Percentiles rank a stretch among this genome's conserved stretches.
Conservation (phyloP, 2,329 filamentous ascomycete species). For the Aspergillus latus region DNA sequence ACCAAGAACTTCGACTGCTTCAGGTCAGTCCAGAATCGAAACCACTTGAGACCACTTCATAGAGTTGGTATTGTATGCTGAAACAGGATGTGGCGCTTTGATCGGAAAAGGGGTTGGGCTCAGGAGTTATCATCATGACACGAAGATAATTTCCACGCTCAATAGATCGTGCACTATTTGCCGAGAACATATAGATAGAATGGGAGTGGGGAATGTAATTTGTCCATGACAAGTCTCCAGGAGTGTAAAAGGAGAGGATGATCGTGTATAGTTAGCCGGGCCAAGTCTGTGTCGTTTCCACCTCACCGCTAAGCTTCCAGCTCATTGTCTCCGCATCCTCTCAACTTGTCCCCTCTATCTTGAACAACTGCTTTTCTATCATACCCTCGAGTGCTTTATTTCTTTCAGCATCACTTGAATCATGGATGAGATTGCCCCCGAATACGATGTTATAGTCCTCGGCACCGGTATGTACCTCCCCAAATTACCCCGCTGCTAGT, state of each 20-base stretch:
- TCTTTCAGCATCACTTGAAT: slow-evolving; percentile 31
- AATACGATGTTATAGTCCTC: slow-evolving; percentile 98
- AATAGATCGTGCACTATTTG: not conserved
- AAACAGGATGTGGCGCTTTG: not conserved
- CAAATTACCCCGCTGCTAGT: slow-evolving; percentile 37
- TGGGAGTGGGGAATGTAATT: not conserved
- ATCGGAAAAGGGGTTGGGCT: not conserved
- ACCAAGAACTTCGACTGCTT: not conserved
- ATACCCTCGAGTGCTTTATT: not conserved
- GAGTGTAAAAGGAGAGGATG: not conserved
- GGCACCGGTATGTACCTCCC: slow-evolving; percentile 72
- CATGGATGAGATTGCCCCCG: slow-evolving; percentile 98
- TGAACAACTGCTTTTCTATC: slow-evolving; percentile 9
- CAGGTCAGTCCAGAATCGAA: too few relatives aligned
- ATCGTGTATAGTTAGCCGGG: not conserved
- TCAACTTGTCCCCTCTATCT: slow-evolving; percentile 18
- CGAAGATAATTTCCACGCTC: not conserved
- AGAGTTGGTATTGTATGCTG: too few relatives aligned
- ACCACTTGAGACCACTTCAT: not conserved
- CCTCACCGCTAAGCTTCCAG: slow-evolving; percentile 20
- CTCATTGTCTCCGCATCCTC: slow-evolving; percentile 23
- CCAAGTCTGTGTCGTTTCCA: slow-evolving; percentile 5
- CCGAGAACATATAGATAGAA: not conserved
- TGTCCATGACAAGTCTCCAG: not conserved
- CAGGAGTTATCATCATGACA: not conserved